Conservation (phyloP, 108 stramenopile species). For the Cylindrotheca fusiformis region DNA sequence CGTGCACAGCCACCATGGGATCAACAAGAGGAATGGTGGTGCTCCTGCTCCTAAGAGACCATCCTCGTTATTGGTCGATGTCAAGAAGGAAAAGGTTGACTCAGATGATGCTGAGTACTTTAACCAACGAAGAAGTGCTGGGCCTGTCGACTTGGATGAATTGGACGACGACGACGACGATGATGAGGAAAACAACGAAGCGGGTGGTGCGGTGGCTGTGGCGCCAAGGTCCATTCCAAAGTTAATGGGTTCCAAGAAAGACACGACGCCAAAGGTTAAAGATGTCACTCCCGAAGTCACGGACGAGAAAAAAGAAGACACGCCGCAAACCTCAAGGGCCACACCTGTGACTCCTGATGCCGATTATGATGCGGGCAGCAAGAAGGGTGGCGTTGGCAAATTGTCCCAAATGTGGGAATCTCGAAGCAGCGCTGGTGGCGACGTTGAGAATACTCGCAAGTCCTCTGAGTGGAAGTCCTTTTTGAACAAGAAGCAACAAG, state of each 20-base stretch:
- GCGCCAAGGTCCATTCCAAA: slow-evolving; percentile 31
- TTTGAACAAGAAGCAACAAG: slow-evolving; percentile 37
- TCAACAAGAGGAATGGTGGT: slow-evolving; percentile 1
- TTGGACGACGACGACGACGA: slow-evolving; percentile 32
- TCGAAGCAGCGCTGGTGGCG: neutral
- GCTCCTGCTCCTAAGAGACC: neutral
- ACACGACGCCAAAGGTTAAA: slow-evolving; percentile 32
- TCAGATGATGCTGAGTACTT: slow-evolving; percentile 41
- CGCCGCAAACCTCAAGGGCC: too few species aligned
- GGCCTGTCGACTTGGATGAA: slow-evolving; percentile 51
- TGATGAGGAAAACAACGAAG: neutral
- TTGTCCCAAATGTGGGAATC: neutral
- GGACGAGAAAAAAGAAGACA: too few species aligned
- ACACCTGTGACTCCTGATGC: too few species aligned
- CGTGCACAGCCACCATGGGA: slow-evolving; percentile 26
- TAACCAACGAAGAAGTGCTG: slow-evolving; percentile 21
- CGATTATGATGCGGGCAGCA: too few species aligned
- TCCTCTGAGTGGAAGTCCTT: slow-evolving; percentile 49
- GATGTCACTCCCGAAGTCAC: too few species aligned
- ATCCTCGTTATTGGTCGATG: slow-evolving; percentile 25
- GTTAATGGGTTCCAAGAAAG: slow-evolving; percentile 32
- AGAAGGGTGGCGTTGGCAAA: too few species aligned
- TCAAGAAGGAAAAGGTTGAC: slow-evolving; percentile 39
- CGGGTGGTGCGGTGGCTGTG: slow-evolving; percentile 9
- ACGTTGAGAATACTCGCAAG: neutral